These are phyloP conservation scores for Meyerozyma carpophila DNA, from an alignment of 1,139 yeast genomes.

Conservation along the genomic window DNA sequence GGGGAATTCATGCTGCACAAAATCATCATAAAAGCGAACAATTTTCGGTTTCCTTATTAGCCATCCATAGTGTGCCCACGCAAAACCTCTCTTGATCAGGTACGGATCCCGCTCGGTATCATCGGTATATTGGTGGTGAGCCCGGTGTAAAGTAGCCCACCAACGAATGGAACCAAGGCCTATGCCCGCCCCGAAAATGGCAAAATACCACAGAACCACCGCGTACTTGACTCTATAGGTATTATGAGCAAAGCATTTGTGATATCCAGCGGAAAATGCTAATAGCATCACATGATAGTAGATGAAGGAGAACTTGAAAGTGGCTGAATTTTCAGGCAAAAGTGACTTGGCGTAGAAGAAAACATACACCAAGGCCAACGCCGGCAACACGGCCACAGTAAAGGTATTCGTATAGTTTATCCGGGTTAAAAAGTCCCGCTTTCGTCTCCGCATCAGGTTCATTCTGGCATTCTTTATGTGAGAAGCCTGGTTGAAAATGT, in stretches of 20 bases:
- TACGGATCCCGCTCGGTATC: slow-evolving; percentile 69
- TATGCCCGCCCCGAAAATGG: slow-evolving; percentile 51
- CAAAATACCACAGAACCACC: slow-evolving; percentile 37
- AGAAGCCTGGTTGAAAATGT: slow-evolving; percentile 18
- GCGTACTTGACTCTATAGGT: slow-evolving; percentile 38
- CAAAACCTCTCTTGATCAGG: slow-evolving; percentile 51
- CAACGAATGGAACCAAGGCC: slow-evolving; percentile 59
- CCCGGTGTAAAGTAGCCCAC: slow-evolving; percentile 65
- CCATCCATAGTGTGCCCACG: slow-evolving; percentile 66
- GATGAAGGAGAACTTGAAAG: slow-evolving; percentile 26
- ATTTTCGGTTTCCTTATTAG: slow-evolving; percentile 46
- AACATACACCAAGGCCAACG: slow-evolving; percentile 20
- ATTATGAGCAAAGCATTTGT: slow-evolving; percentile 61
- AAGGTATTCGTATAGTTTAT: slow-evolving; percentile 28
- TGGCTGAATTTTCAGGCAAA: slow-evolving; percentile 17
- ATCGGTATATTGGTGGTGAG: slow-evolving; percentile 61
- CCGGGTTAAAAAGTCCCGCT: slow-evolving; percentile 27
- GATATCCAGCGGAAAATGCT: slow-evolving; percentile 54
- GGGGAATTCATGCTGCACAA: slow-evolving; percentile 41
- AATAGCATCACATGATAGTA: slow-evolving; percentile 39
- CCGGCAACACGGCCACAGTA: slow-evolving; percentile 30
- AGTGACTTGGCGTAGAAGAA: slow-evolving; percentile 8
- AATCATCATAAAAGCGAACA: slow-evolving; percentile 27
- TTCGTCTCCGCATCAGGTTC: slow-evolving; percentile 24
- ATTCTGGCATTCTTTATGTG: slow-evolving; percentile 17